phyloP scores from a whole-genome alignment of 495 filamentous ascomycete genomes.

The Lophiostoma macrostomum region DNA sequence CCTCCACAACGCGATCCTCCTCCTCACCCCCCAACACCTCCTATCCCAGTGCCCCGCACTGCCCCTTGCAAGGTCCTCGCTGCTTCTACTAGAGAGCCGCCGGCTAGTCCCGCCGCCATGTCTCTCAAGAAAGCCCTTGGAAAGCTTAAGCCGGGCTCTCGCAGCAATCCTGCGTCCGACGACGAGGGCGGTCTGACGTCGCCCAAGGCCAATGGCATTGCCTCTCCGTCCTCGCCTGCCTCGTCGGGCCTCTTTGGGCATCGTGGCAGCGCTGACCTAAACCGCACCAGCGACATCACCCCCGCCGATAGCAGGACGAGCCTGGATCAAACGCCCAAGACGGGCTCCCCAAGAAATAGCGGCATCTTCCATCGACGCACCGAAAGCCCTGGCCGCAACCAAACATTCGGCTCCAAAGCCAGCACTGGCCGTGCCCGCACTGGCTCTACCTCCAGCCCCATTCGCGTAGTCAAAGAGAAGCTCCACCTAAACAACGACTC shows the following conservation, averaged over 20 bases:
- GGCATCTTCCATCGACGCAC: slow-evolving; percentile 31
- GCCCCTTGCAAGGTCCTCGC: neutral
- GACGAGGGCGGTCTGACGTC: slow-evolving; percentile 26
- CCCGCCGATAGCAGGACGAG: slow-evolving; percentile 8
- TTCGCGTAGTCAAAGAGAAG: slow-evolving; percentile 34
- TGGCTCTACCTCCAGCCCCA: slow-evolving; percentile 24
- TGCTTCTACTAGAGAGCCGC: neutral
- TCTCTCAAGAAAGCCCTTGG: slow-evolving; percentile 40
- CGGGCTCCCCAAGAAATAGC: slow-evolving; percentile 16
- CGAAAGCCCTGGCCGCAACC: slow-evolving; percentile 19
- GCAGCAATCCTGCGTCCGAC: slow-evolving; percentile 34
- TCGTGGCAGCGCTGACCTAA: slow-evolving; percentile 28
- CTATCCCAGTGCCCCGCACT: too few species aligned
- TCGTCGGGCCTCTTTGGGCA: slow-evolving; percentile 20
- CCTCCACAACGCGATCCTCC: too few species aligned
- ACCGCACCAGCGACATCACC: slow-evolving; percentile 23
- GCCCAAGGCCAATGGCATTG: slow-evolving; percentile 20
- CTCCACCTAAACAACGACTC: slow-evolving; percentile 32
- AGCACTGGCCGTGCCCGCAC: slow-evolving; percentile 1
- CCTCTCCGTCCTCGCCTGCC: slow-evolving; percentile 21
- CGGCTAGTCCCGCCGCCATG: slow-evolving; percentile 24
- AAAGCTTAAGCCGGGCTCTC: slow-evolving; percentile 36
- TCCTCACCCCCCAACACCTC: too few species aligned
- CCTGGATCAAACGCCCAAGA: slow-evolving; percentile 7
- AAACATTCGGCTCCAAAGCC: neutral